phyloP scores from a whole-genome alignment of 495 filamentous ascomycete species.

The Penicillium lividum region DNA sequence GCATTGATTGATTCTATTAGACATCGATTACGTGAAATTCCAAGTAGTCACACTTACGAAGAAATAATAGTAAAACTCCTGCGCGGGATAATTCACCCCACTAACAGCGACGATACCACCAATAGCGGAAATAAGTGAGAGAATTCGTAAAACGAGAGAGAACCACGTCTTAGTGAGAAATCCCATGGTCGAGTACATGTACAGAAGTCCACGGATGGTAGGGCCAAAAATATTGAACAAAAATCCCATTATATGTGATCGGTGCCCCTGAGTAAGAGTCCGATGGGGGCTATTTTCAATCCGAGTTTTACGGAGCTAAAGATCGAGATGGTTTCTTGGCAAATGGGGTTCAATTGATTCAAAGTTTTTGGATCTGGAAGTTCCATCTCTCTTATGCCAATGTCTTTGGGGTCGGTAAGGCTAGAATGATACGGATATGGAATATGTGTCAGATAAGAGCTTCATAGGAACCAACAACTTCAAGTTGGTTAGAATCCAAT shows the following conservation, averaged over 20 bases:
- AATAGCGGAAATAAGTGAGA: background rate
- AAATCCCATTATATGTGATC: too few relatives aligned
- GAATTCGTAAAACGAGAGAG: background rate
- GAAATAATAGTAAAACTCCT: background rate
- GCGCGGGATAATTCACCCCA: background rate
- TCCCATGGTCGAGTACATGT: background rate
- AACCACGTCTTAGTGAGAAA: background rate
- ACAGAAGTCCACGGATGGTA: too few relatives aligned
- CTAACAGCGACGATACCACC: background rate
- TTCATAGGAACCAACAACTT: too few relatives aligned
- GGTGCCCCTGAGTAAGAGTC: too few relatives aligned
- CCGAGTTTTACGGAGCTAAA: background rate
- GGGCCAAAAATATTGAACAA: too few relatives aligned
- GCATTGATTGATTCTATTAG: too few relatives aligned
- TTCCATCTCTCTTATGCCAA: too few relatives aligned
- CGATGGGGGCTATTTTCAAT: background rate
- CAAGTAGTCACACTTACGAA: background rate
- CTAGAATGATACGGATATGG: too few relatives aligned
- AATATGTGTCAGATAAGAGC: too few relatives aligned
- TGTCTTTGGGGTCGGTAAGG: too few relatives aligned
- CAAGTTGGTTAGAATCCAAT: too few relatives aligned
- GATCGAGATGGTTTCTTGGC: background rate
- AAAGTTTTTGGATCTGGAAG: background rate
- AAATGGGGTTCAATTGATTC: background rate
- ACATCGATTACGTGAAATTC: too few relatives aligned